Conservation (phyloP, 352 stramenopile species). For the Globisporangium cystogenes region DNA sequence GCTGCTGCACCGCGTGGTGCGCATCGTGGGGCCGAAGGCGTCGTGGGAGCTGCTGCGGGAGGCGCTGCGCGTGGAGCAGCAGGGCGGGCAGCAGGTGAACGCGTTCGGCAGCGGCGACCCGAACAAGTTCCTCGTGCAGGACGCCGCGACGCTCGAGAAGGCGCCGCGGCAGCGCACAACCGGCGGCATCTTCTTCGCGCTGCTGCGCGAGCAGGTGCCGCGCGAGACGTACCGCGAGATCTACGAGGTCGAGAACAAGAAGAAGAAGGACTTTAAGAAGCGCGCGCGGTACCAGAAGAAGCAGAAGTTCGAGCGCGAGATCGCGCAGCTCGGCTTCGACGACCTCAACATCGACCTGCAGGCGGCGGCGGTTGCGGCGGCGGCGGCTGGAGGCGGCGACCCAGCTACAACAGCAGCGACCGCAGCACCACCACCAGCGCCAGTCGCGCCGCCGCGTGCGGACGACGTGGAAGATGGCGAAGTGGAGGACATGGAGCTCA, state of each 20-base stretch:
- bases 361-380: background rate
- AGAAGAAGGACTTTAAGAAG: conserved; percentile 77
- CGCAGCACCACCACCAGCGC: background rate
- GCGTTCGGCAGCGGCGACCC: conserved; percentile 38
- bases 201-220: conserved; percentile 56
- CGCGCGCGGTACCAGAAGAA: conserved; percentile 31
- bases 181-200: conserved; percentile 60
- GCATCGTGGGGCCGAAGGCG: conserved; percentile 48
- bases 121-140: conserved; percentile 39
- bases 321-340: conserved; percentile 51
- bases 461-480: conserved; percentile 26
- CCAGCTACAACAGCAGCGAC: background rate
- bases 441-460: background rate
- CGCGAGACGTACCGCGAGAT: conserved; percentile 70
- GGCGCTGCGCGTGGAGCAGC: conserved; percentile 57
- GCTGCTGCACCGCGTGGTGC: conserved; percentile 69
- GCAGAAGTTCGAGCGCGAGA: conserved; percentile 56
- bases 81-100: conserved; percentile 52
- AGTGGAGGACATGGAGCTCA: conserved; percentile 28
- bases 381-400: conserved; percentile 4
- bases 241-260: conserved; percentile 63
- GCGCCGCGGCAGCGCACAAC: conserved; percentile 60
- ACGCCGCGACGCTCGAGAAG: conserved; percentile 28
- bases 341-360: conserved; percentile 32
- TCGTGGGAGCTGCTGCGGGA: conserved; percentile 60